A percentile compares a stretch with the other conserved stretches of the same genome.
These are phyloP conservation scores for Tillandsia fasciculata DNA, from an alignment of 176 grass and related monocot species.

Conservation along the genomic window DNA sequence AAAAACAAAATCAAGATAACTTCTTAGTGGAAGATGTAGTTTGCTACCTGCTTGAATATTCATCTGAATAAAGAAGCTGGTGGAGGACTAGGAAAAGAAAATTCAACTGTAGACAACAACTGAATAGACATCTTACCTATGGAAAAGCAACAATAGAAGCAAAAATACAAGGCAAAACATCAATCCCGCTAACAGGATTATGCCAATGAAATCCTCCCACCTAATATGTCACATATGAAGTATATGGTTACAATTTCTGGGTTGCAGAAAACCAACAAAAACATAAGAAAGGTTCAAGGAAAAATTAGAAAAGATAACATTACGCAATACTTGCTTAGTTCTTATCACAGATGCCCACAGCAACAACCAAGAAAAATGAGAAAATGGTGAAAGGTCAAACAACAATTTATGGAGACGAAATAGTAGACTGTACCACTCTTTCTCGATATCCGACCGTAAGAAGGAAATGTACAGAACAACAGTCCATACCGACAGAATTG, in stretches of 20 bases:
- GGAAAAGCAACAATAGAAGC: constrained; percentile 52
- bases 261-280: neutral
- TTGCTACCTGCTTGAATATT: too few species aligned
- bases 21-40: too few species aligned
- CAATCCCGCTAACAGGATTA: constrained; percentile 56
- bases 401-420: constrained; percentile 5
- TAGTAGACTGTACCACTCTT: constrained; percentile 44
- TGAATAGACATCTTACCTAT: constrained; percentile 47
- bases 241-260: constrained; percentile 8
- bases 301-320: neutral
- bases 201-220: constrained; percentile 87
- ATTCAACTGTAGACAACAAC: neutral
- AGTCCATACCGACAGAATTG: constrained; percentile 62
- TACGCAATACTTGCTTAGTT: neutral
- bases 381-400: neutral
- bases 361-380: too few species aligned
- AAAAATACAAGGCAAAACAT: constrained; percentile 85
- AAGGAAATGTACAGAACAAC: constrained; percentile 56
- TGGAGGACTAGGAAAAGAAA: too few species aligned
- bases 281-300: too few species aligned
- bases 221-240: constrained; percentile 32
- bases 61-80: too few species aligned
- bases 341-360: too few species aligned
- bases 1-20: neutral
- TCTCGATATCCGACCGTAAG: constrained; percentile 38